Percentiles rank a stretch among this genome's conserved stretches.
Conservation (phyloP, 768 basidiomycete species). For the Epithele typhae region DNA sequence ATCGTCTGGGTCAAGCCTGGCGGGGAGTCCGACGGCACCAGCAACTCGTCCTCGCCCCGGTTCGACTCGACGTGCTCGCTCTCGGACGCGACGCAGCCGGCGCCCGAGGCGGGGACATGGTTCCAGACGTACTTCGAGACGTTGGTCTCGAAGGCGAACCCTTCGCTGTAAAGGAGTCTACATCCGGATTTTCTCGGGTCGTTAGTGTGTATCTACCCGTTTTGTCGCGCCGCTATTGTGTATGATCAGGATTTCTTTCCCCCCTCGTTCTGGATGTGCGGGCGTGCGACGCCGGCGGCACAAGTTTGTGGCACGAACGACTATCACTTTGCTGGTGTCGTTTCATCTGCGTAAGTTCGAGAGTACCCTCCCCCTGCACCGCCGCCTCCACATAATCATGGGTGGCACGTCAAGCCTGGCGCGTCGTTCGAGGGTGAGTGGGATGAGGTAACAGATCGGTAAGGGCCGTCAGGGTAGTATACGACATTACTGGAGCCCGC, state of each 20-base stretch:
- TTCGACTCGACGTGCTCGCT: slow-evolving; percentile 47
- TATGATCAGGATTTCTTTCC: slow-evolving; percentile 9
- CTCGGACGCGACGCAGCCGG: slow-evolving; percentile 51
- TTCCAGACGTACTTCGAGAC: slow-evolving; percentile 64
- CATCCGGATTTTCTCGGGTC: neutral
- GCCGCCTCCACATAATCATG: no score
- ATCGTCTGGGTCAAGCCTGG: slow-evolving; percentile 69
- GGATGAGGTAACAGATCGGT: no score
- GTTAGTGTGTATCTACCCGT: neutral
- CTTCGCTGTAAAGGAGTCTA: slow-evolving; percentile 36
- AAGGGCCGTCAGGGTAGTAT: no score
- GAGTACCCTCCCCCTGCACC: no score
- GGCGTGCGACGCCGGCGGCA: no score
- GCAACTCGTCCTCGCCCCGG: slow-evolving; percentile 47
- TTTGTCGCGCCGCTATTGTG: slow-evolving; percentile 5
- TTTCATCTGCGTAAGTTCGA: no score
- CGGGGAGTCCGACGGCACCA: slow-evolving; percentile 64
- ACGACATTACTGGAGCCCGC: slow-evolving; percentile 13
- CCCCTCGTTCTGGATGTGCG: no score
- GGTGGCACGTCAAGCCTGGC: no score
- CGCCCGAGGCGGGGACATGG: slow-evolving; percentile 63
- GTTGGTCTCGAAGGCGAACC: slow-evolving; percentile 51
- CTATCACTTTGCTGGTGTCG: no score
- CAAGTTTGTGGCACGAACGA: no score
- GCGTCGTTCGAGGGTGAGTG: no score